Evolutionary conservation across 1,284 basidiomycete genomes (phyloP).

Genomic region (Leccinum glutinopallens): DNA sequence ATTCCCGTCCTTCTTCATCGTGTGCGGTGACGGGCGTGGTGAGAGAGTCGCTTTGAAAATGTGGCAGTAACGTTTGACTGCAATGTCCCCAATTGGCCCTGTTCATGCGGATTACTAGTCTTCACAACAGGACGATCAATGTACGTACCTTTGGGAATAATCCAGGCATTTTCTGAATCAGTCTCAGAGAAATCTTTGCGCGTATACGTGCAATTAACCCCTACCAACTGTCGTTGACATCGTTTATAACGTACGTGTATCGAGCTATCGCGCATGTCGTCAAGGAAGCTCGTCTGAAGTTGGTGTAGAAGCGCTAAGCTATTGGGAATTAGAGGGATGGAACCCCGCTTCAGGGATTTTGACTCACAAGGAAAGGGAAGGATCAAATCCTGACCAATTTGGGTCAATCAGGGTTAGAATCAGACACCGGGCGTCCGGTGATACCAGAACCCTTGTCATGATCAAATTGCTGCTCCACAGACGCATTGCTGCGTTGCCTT

Average conservation of each 20-base stretch:
- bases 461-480: conserved; percentile 12
- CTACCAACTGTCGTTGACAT: neutral
- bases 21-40: conserved; percentile 1
- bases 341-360: conserved; percentile 5
- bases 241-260: conserved; percentile 2
- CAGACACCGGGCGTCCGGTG: neutral
- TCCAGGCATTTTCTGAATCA: neutral
- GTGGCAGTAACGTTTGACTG: neutral
- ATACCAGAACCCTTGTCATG: conserved; percentile 4
- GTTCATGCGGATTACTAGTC: neutral
- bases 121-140: neutral
- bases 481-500: neutral
- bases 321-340: conserved; percentile 6
- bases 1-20: conserved; percentile 18
- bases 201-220: too few relatives aligned
- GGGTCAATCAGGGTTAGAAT: conserved; percentile 15
- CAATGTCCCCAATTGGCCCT: too few relatives aligned
- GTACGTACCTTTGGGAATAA: neutral
- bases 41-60: neutral
- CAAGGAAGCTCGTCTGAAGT: neutral
- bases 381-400: conserved; percentile 1
- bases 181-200: conserved; percentile 2
- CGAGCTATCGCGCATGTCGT: conserved; percentile 7
- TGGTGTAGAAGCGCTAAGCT: neutral
- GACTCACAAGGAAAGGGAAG: neutral